Base-by-base conservation (phyloP, 2,329 filamentous ascomycete genomes). In the Trichoderma atroviride region DNA sequence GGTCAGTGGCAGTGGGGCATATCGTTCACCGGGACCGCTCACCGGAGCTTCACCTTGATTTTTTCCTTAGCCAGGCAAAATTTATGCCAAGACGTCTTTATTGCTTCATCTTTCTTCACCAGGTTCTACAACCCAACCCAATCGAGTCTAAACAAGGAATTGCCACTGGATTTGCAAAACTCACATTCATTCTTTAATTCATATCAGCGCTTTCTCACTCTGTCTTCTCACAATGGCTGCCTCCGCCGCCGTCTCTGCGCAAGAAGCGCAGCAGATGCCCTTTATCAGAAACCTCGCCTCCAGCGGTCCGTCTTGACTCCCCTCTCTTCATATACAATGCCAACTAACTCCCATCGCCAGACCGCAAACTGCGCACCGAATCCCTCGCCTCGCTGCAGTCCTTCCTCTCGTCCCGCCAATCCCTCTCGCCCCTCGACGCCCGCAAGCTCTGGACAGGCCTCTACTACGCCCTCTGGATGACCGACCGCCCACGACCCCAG, bases 391-490 rank as follows among this genome's bases (percentile, higher is more conserved):
- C 91, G 59, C 89, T 98, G 33, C 88, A 89, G 73, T 86, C 88
- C 61, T 97, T 92, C 84, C 90, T 98, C 78, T 86, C 88, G 71
- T 85, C 87, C 71, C 86, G 87, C 52, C 79, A 83, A 47, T 75
- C 80, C 66, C 87, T 97, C 71, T 82, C 87, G 22, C 83, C 87
- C 52, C 79, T 91, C 73, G 94, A 97, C 73, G 84, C 93, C 61
- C 84, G 95, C 71, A 97, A 97, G 83, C 87, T 98, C 73, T 97
- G 94, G 93, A 97, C 96, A 78, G 95, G 94, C 5, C 87, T 98
- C 24, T 97, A 96, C 84, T 97, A 94, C 85, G 91, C 91, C 76
- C 88, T 96, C 76, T 97, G 93, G 91, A 96, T 97, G 90, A 93
- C 91, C 79, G 94, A 97, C 84, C 92, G 94, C 59, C 91, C 94